Conservation (phyloP, 2,329 filamentous ascomycete genomes). For the Zymoseptoria crescenta region DNA sequence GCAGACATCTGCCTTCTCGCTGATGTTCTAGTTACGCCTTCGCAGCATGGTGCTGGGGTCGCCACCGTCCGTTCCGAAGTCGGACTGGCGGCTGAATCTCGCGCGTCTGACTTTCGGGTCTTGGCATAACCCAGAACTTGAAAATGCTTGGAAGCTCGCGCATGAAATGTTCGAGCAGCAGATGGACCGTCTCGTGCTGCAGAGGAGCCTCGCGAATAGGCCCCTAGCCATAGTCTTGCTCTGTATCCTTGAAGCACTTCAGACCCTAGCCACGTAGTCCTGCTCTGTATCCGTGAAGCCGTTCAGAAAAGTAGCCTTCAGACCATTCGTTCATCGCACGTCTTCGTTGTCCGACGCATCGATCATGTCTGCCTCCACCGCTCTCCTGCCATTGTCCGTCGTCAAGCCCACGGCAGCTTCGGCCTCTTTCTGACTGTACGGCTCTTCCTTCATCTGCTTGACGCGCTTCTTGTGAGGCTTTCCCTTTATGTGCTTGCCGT, state of each 20-base stretch:
- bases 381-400: slow-evolving; percentile 55
- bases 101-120: neutral
- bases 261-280: neutral
- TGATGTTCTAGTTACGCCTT: neutral
- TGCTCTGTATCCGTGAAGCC: too few relatives aligned
- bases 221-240: too few relatives aligned
- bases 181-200: neutral
- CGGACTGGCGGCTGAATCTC: neutral
- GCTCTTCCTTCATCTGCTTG: slow-evolving; percentile 72
- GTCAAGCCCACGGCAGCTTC: slow-evolving; percentile 69
- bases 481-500: slow-evolving; percentile 68
- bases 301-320: neutral
- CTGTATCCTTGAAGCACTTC: neutral
- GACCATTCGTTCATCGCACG: slow-evolving; percentile 10
- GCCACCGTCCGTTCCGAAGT: neutral
- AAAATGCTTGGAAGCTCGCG: neutral
- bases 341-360: slow-evolving; percentile 17
- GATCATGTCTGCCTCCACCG: slow-evolving; percentile 24
- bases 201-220: too few relatives aligned
- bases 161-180: neutral
- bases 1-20: neutral
- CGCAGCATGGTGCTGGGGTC: neutral
- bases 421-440: slow-evolving; percentile 78
- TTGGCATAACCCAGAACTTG: neutral
- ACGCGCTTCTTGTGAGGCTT: slow-evolving; percentile 93